Evolutionary conservation across 148 eudicot genomes (phyloP), one percentile per base, ranked within the genome.

Genomic region (Spergularia bocconei): DNA sequence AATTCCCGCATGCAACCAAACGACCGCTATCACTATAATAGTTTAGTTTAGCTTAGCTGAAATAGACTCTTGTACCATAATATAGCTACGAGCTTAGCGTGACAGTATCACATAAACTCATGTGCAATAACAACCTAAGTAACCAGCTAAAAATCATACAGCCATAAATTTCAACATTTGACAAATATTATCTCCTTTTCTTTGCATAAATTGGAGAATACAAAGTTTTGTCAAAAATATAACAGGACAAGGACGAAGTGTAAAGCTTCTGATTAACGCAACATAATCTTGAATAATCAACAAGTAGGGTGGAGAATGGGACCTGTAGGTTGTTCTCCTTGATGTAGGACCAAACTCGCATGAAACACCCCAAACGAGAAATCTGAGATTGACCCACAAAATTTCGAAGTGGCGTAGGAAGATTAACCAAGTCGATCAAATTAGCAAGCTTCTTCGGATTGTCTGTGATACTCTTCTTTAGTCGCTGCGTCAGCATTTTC

Each of bases 301-400:
- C 13, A 41, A 55, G 36, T 6, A 67, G 6, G 62, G 33, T 29
- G 9, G 55, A 12, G 13, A 36, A 10, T 56, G 71, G 55, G 71
- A 94, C 97, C 87, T 91, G 98, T 85, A 94, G 96, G 74, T 90
- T 90, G 63, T 94, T 85, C 64, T 82, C 75, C 81, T 94, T 94
- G 86, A 94, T 91, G 78, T 94, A 88, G 13, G 90, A 86, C 97
- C 97, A 94, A 76, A 91, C 96, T 69, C 86, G 85, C 87, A 74
- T 90, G 84, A 94, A 94, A 75, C 91, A 94, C 38, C 87, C 88
- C 73, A 91, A 85, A 12, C 85, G 97, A 54, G 98, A 94, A 77
- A 73, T 84, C 81, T 86, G 97, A 65, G 98, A 88, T 79, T 86
- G 92, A 57, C 98, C 98, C 82, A 94, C 65, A 77, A 94, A 94